Evolutionary conservation across 768 basidiomycete species (phyloP), one percentile per base, ranked within the genome.

Genomic region (Boletus pseudo-olivaceus): DNA sequence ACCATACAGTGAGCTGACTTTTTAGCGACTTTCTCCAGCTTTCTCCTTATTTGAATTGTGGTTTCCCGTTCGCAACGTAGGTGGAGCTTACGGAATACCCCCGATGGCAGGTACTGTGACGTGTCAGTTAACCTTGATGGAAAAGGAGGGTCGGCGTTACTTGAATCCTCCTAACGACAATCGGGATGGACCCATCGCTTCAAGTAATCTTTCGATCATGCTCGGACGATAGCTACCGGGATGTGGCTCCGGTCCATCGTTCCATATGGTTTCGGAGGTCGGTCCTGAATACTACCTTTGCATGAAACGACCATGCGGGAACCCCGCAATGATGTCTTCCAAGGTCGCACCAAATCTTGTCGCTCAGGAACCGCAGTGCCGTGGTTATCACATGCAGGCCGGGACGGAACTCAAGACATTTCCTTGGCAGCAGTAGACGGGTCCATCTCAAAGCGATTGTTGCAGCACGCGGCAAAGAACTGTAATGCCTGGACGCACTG

Each of bases 121-220:
- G 49, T 63, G 60, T 57, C 60, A 59, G 17, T 17, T 47, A 37
- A 20, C 42, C 26, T 32, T 27, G 54, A 41, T 26, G 27, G 19
- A 12, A 29, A 32, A 11, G 35, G 40, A 26, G n/a, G 38, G 32
- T 37, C 38, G 29, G 43, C 33, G 23, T 17, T 17, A 30, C 26
- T 23, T 30, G 59, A n/a, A 10, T 19, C 10, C 29, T 11, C 23
- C 59, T 50, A 43, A 45, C 44, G 5, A 30, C 44, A 37, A 41
- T 37, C 19, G 19, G 27, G 20, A 35, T 17, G 8, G 17, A 27
- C 39, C 20, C 19, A 47, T 47, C 45, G 44, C 10, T 38, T 41
- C 59, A 35, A 47, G 42, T 19, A 34, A 54, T 3, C 12, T 11
- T 9, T 34, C 35, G 27, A 34, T 34, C 27, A 20, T 11, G 17